Evolutionary conservation across 805 yeast genomes (phyloP), one percentile per base, ranked within the genome.

Genomic region (Osmozyma mogii): DNA sequence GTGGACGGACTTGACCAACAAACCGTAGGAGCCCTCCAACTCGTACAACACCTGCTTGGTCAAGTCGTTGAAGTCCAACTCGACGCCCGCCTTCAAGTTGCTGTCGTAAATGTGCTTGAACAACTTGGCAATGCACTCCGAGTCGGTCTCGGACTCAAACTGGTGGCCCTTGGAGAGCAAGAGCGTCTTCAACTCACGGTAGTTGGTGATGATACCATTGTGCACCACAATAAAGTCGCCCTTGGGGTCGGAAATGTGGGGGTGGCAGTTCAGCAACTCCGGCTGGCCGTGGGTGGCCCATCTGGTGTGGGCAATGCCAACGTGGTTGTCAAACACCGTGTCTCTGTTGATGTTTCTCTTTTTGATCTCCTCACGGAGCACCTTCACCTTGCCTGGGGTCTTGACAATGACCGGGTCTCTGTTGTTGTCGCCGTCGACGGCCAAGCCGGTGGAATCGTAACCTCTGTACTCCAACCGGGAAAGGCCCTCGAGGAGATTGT

Each of bases 261-360:
- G 99, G 57, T 92, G 99, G 55, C 97, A 92, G 68, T 92, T 92
- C 38, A 58, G 47, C 38, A 70, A 75, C 43, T 75, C 76, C 34
- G 96, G 96, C 48, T 78, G 84, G 59, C 99, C 99, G 58, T 92
- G 99, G 22, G 99, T 92, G 29, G 99, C 99, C 99, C 99, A 92
- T 68, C 99, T 83, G 9, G 99, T 92, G 62, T 92, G 99, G 15
- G 98, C 97, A 56, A 92, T 92, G 53, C 95, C 98, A 37, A 78
- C 87, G 54, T 92, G 98, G 55, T 80, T 75, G 45, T 74, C 78
- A 52, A 84, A 87, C 13, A 74, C 68, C 37, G 72, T 76, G 17
- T 68, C 58, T 45, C 79, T 68, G 47, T 81, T 73, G 34, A 78
- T 70, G 26, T 72, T 55, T 14, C 55, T 50, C 29, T 39, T 46